A percentile compares a stretch with the other conserved stretches of the same genome.
Evolutionary conservation across 306 rosid genomes (phyloP).

Genomic region (Dalbergia cultrata): DNA sequence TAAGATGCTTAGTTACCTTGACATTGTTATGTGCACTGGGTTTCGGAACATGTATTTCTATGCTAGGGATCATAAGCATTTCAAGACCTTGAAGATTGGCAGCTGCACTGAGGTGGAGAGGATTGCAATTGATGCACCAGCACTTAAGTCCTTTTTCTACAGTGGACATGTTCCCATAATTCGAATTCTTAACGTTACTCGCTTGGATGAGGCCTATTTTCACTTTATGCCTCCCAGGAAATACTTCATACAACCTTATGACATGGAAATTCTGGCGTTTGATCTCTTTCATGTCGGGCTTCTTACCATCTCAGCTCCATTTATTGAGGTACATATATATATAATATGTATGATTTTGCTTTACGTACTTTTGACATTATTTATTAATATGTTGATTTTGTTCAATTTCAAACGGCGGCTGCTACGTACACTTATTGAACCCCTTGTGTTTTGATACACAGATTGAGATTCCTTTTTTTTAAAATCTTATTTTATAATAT

Average conservation of each 20-base stretch:
- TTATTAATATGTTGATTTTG: too few relatives aligned
- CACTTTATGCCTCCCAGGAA: background rate
- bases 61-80: background rate
- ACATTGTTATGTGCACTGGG: constrained; percentile 23
- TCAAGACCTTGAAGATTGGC: constrained; percentile 43
- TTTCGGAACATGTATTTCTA: background rate
- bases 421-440: too few relatives aligned
- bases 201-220: constrained; percentile 41
- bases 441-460: too few relatives aligned
- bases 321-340: constrained; percentile 57
- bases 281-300: background rate
- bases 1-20: constrained; percentile 28
- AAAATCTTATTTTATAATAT: background rate
- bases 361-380: too few relatives aligned
- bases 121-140: constrained; percentile 42
- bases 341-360: background rate
- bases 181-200: background rate
- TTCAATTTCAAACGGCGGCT: too few relatives aligned
- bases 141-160: constrained; percentile 30
- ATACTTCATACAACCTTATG: background rate
- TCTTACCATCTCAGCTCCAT: constrained; percentile 41
- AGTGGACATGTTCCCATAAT: constrained; percentile 5
- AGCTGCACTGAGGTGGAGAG: background rate
- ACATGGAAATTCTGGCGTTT: constrained; percentile 6
- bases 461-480: too few relatives aligned